Base-by-base conservation (phyloP, 1,139 yeast species). In the Suhomyces taliae region DNA sequence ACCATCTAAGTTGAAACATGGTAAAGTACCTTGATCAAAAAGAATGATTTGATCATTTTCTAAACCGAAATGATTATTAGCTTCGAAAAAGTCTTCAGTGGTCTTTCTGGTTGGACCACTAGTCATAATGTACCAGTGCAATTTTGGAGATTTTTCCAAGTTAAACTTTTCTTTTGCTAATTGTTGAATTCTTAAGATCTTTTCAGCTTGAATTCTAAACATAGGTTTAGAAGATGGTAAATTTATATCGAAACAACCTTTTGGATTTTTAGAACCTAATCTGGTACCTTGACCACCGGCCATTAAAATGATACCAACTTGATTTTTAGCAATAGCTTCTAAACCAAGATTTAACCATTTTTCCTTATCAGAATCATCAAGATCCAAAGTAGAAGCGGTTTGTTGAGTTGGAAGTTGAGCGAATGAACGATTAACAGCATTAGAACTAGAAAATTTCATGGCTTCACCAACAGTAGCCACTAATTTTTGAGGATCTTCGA, bases 241-340 rank as follows among this genome's bases (percentile, higher is more conserved):
- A 0, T 86, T 85, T 50, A 95, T 85, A 62, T 93, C 81, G 66
- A 82, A 93, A 68, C 98, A 91, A 1, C 99, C 99, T 68, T 93
- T 93, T 38, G 99, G 99, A 32, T 73, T 83, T 12, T 82, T 71
- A 1, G 97, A 89, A 1, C 99, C 99, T 48, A 93, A 75, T 53
- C 99, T 78, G 4, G 98, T 87, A 31, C 99, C 99, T 67, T 93
- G 99, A 46, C 99, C 99, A 48, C 99, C 99, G 9, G 99, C 97
- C 87, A 93, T 85, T 48, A 93, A 76, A 40, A 93, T 76, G 8
- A 93, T 93, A 27, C 90, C 99, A 19, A 91, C 98, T 60, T 87
- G 81, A 55, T 86, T 86, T 27, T 72, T 64, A 31, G 81, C 69
- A 51, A 93, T 85, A 36, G 95, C 87, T 34, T 81, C 71, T 39